Evolutionary conservation across 768 basidiomycete species (phyloP), one percentile per base, ranked within the genome.

Genomic region (Hygrophorus pudorinus): DNA sequence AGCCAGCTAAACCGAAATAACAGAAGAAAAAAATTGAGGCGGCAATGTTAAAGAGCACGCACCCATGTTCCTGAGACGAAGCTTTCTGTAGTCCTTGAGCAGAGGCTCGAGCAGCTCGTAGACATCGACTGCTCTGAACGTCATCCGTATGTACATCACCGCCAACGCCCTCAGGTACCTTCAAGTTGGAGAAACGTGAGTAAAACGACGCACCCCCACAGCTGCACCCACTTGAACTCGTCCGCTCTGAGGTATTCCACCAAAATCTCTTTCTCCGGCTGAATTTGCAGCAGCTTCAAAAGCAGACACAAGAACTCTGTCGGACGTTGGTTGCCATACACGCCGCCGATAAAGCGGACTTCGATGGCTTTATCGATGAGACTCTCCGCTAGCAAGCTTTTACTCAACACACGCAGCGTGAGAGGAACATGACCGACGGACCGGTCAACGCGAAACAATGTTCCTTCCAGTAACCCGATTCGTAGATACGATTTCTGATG

Each of bases 401-500:
- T 9, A 21, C 24, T n/a, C n/a, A n/a, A n/a, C n/a, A n/a, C n/a
- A n/a, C n/a, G n/a, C n/a, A n/a, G n/a, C n/a, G n/a, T n/a, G n/a
- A n/a, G n/a, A n/a, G n/a, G n/a, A n/a, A n/a, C n/a, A n/a, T n/a
- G n/a, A n/a, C n/a, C n/a, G 11, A 62, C 73, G 41, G 40, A 87
- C 91, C 90, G 48, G 90, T 96, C 38, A 99, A 68, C 16, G 94
- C 94, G 59, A 99, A 99, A 59, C 94, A 99, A 53, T 96, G 90
- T 59, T 99, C 94, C 67, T 99, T 99, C 94, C 94, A 99, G 64
- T 78, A 99, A 5, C 72, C 62, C 0, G 86, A 85, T 61, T 98
- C 94, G 70, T 94, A 99, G 48, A 99, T 96, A 49, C 96, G 79
- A 57, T 83, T 88, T 42, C 96, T 81, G 52, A 98, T 93, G 50